A percentile compares a stretch with the other conserved stretches of the same genome.
Conservation (phyloP, 2,329 filamentous ascomycete genomes). For the Exophiala sp. region DNA sequence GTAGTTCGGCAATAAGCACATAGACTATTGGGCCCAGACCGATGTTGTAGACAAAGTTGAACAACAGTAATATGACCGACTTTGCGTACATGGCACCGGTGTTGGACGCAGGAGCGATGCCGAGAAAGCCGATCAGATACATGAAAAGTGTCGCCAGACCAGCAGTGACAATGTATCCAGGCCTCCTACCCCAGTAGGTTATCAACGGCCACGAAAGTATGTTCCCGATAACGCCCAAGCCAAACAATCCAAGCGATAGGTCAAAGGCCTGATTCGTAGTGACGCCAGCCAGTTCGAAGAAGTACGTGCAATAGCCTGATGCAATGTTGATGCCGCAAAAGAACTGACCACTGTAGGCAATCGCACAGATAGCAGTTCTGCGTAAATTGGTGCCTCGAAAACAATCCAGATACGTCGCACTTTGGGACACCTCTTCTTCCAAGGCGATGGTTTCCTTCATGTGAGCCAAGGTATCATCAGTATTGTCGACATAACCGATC, state of each 20-base stretch:
- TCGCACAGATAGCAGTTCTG: conserved; percentile 36
- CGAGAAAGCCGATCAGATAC: conserved; percentile 1
- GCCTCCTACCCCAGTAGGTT: neutral
- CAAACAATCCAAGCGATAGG: conserved; percentile 57
- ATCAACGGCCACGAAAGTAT: conserved; percentile 38
- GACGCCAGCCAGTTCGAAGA: conserved; percentile 37
- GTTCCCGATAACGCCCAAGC: conserved; percentile 54
- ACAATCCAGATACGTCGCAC: conserved; percentile 30
- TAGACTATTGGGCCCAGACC: neutral
- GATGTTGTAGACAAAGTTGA: conserved; percentile 2
- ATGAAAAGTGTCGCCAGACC: neutral
- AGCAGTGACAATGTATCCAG: neutral
- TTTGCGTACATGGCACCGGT: neutral
- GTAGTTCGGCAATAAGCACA: neutral
- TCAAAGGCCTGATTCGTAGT: conserved; percentile 31
- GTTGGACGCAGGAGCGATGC: neutral
- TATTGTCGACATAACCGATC: conserved; percentile 33
- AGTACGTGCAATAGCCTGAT: conserved; percentile 31
- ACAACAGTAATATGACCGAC: neutral
- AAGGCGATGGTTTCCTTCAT: conserved; percentile 38
- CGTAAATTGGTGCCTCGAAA: conserved; percentile 32
- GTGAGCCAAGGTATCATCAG: conserved; percentile 33
- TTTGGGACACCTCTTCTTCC: conserved; percentile 24
- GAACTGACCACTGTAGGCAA: conserved; percentile 25
- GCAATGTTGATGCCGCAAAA: conserved; percentile 31